phyloP scores from a whole-genome alignment of 306 rosid genomes.

The Mimosa pudica region DNA sequence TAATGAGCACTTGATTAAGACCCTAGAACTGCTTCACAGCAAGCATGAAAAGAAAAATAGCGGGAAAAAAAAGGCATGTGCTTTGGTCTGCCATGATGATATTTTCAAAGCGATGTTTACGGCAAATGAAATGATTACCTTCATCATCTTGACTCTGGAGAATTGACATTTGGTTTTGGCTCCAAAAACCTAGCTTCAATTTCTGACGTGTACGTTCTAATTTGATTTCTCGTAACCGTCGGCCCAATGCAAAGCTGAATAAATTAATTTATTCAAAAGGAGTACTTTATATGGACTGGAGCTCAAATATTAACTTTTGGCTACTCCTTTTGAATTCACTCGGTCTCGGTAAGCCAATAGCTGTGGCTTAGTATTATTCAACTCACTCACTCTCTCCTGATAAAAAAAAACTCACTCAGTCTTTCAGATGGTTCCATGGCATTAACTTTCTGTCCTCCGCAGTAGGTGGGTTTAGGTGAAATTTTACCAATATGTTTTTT shows the following conservation, averaged over 20 bases:
- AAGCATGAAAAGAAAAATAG: neutral
- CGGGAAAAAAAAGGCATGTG: neutral
- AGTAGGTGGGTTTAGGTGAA: too few relatives aligned
- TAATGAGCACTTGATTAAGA: neutral
- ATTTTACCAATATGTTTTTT: too few relatives aligned
- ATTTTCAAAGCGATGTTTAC: neutral
- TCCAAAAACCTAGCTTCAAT: neutral
- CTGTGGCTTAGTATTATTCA: conserved; percentile 8
- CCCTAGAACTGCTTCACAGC: neutral
- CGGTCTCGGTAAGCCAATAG: conserved; percentile 11
- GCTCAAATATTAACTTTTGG: conserved; percentile 6
- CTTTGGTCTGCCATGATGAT: conserved; percentile 7
- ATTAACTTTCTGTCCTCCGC: neutral
- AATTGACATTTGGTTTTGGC: neutral
- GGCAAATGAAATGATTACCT: neutral
- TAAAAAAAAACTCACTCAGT: neutral
- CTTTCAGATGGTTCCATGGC: neutral
- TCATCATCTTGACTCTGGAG: neutral
- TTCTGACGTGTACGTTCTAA: neutral
- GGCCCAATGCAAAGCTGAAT: conserved; percentile 39
- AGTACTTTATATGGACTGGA: conserved; percentile 4
- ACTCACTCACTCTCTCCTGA: neutral
- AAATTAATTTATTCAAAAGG: too few relatives aligned
- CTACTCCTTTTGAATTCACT: conserved; percentile 4
- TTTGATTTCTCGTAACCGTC: conserved; percentile 24